Evolutionary conservation across 805 yeast species (phyloP).

Genomic region (Lipomyces mesembrius): DNA sequence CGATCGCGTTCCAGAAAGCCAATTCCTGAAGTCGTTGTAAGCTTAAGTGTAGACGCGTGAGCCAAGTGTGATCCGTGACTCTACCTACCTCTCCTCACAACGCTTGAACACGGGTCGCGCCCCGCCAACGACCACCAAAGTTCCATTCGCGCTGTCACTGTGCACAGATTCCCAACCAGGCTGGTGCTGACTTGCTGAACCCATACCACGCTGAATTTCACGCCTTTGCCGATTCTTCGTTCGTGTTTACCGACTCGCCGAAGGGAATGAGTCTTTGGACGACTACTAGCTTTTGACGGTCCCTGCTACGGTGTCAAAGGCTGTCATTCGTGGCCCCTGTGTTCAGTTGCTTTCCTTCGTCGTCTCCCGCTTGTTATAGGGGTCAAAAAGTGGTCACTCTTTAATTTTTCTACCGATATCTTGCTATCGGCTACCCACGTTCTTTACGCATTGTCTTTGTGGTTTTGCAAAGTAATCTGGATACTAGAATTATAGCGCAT

Average conservation of each 20-base stretch:
- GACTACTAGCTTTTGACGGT: not conserved
- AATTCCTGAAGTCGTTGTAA: not conserved
- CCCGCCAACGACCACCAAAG: not conserved
- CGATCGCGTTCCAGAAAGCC: not conserved
- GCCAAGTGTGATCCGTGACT: not conserved
- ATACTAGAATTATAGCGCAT: not conserved
- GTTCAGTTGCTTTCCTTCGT: not conserved
- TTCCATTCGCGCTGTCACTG: not conserved
- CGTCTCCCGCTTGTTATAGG: not conserved
- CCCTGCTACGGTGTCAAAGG: not conserved
- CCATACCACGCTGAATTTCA: not conserved
- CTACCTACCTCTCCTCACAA: too few species aligned
- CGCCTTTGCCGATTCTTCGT: not conserved
- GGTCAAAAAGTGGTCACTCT: not conserved
- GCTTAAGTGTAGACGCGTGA: not conserved
- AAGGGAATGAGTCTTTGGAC: not conserved
- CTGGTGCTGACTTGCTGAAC: not conserved
- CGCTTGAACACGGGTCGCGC: too few species aligned
- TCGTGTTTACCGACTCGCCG: not conserved
- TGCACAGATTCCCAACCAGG: constrained; percentile 1
- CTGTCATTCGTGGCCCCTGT: not conserved
- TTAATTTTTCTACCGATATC: not conserved
- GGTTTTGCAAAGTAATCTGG: not conserved
- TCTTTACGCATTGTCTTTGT: not conserved
- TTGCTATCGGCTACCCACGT: not conserved